Evolutionary conservation across 1,284 basidiomycete species (phyloP), one percentile per base, ranked within the genome.

Genomic region (Rhodotorula sp.): DNA sequence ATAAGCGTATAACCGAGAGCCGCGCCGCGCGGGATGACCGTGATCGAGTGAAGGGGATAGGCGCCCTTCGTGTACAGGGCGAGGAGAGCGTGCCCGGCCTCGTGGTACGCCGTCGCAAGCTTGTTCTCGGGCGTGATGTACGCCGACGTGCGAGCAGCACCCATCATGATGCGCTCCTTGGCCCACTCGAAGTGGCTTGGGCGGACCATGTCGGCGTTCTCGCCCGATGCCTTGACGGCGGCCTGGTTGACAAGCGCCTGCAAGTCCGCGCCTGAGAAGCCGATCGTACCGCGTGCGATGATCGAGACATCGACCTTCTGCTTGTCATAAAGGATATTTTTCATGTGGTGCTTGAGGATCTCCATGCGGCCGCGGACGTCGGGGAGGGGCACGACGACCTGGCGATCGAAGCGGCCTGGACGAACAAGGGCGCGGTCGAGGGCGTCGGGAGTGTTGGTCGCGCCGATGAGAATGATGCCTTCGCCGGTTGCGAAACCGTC

Each of bases 111-210:
- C 0, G 94, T 96, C 67, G 74, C 71, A 29, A 74, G 57, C 80
- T 93, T 95, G 46, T 86, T 87, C 79, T 92, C 89, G 32, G 89
- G 88, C 73, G 91, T 89, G 67, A 95, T 90, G 78, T 88, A 93
- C 59, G 89, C 88, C 70, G 90, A 93, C 82, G 88, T 90, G 73
- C 94, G 85, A 81, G 97, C 94, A 32, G 91, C 91, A 58, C 94
- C 94, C 92, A 97, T 94, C 74, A 95, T 82, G 74, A 96, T 95
- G 73, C 76, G 88, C 59, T 78, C 91, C 85, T 89, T 94, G 73
- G 94, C 94, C 94, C 94, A 97, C 83, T 96, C 94, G 79, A 96
- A 91, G 78, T 96, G 91, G 71, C 86, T 86, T 68, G 90, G 81
- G n/a, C 81, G 81, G 7, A 97, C 92, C 69, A 86, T 84, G 57